Evolutionary conservation across 2,329 filamentous ascomycete species (phyloP).

Genomic region (Fusarium scirpi): DNA sequence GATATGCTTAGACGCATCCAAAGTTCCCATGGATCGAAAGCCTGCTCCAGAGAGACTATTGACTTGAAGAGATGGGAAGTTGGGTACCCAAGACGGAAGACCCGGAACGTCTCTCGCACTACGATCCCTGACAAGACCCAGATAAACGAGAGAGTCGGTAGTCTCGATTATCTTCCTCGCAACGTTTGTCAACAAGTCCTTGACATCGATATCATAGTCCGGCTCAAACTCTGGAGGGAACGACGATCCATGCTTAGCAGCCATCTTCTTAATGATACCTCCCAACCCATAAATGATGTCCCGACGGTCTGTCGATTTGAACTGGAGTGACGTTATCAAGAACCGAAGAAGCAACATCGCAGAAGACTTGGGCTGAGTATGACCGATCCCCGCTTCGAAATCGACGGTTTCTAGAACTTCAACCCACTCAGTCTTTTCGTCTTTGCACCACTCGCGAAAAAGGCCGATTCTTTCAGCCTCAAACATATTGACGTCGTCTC

Average conservation of each 20-base stretch:
- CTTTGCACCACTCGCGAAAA: constrained; percentile 17
- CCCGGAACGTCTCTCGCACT: background rate
- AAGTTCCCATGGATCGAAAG: background rate
- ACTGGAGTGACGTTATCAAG: background rate
- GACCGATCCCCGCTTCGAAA: background rate
- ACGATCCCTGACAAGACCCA: background rate
- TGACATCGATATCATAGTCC: background rate
- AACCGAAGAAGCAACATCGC: background rate
- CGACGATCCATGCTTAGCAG: fast-evolving
- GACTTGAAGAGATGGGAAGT: background rate
- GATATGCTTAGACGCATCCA: background rate
- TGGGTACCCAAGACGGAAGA: constrained; percentile 5
- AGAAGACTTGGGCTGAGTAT: fast-evolving
- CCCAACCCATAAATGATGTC: background rate
- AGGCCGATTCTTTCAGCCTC: background rate
- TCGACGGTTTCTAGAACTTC: background rate
- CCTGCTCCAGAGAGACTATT: background rate
- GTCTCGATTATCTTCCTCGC: background rate
- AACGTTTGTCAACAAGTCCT: background rate
- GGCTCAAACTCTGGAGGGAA: background rate
- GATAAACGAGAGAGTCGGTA: background rate
- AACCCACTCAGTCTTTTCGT: background rate
- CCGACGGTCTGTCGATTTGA: background rate
- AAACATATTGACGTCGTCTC: background rate
- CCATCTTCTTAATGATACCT: constrained; percentile 13